These are phyloP conservation scores for Ephemerocybe angulata DNA, from an alignment of 768 basidiomycete genomes.

Conservation along the genomic window DNA sequence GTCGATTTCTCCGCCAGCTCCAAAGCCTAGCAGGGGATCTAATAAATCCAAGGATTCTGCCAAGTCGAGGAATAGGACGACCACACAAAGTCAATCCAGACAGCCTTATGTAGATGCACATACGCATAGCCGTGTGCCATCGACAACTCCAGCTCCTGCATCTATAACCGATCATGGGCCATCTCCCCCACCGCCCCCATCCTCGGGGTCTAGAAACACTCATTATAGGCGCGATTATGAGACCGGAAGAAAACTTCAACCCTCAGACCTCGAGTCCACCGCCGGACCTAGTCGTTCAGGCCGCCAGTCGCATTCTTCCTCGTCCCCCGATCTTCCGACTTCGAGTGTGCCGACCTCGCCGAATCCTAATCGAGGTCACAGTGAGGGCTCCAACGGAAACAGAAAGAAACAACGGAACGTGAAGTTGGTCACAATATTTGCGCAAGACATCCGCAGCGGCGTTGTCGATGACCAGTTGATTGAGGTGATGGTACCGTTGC, in stretches of 20 bases:
- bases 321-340: no score
- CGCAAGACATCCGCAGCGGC: slow-evolving; percentile 57
- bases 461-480: slow-evolving; percentile 55
- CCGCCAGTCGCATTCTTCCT: no score
- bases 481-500: slow-evolving; percentile 63
- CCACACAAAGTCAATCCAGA: background rate
- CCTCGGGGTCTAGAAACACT: slow-evolving; percentile 6
- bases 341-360: no score
- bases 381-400: no score
- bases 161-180: background rate
- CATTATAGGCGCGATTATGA: slow-evolving; percentile 36
- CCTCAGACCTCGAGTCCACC: background rate
- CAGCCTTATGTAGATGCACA: background rate
- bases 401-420: background rate
- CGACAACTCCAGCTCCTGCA: background rate
- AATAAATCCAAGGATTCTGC: background rate
- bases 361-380: no score
- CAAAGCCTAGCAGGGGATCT: background rate
- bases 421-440: slow-evolving; percentile 60
- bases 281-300: no score
- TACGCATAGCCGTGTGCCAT: background rate
- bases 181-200: background rate
- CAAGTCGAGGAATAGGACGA: background rate
- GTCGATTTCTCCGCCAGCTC: background rate
- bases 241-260: background rate